These are phyloP conservation scores for Trichosporon ovoides DNA, from an alignment of 1,284 basidiomycete species.

Conservation along the genomic window DNA sequence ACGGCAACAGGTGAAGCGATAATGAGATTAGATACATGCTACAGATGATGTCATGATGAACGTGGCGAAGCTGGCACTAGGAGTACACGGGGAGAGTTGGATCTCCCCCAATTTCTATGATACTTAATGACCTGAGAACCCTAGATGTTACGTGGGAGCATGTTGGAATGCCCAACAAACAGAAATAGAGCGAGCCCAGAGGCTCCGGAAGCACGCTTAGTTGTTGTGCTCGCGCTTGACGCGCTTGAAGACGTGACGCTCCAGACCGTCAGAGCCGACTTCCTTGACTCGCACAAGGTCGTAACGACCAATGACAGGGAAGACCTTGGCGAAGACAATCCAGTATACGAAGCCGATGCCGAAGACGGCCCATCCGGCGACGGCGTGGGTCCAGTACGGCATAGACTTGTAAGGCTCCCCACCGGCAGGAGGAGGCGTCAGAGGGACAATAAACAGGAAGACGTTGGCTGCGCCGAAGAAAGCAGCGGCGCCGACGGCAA, in stretches of 20 bases:
- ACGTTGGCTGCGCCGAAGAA: conserved; percentile 21
- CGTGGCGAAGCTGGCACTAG: neutral
- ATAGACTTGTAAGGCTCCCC: conserved; percentile 19
- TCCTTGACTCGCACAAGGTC: conserved; percentile 13
- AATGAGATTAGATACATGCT: neutral
- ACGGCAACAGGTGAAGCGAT: too few relatives aligned
- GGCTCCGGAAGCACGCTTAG: too few relatives aligned
- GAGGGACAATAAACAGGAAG: conserved; percentile 17
- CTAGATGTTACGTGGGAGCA: neutral
- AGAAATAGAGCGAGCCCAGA: too few relatives aligned
- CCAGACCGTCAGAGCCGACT: conserved; percentile 14
- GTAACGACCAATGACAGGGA: conserved; percentile 19
- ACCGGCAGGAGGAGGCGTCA: conserved; percentile 12
- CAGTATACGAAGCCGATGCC: conserved; percentile 26
- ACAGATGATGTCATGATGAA: neutral
- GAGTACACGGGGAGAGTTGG: neutral
- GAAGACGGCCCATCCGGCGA: conserved; percentile 20
- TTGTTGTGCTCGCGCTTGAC: neutral
- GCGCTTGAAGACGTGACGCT: conserved; percentile 14
- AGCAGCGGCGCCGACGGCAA: neutral
- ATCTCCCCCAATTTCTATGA: neutral
- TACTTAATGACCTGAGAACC: neutral
- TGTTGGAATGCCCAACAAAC: neutral
- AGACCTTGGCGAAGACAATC: conserved; percentile 19
- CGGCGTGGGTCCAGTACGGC: conserved; percentile 22